A percentile compares a stretch with the other conserved stretches of the same genome.
Conservation (phyloP, 768 basidiomycete species). For the Agaricus bisporus region DNA sequence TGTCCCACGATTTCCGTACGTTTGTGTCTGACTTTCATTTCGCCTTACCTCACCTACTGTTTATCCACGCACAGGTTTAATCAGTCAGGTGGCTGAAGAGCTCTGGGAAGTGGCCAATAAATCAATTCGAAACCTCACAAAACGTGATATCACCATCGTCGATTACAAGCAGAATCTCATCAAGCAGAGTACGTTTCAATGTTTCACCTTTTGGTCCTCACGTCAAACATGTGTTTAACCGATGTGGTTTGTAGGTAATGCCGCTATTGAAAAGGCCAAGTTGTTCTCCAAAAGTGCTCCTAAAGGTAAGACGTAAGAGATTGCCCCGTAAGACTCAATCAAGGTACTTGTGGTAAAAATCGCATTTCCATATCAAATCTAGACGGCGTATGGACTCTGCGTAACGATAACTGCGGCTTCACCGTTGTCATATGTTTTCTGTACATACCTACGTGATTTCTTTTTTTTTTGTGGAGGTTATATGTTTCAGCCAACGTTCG, state of each 20-base stretch:
- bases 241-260: conserved; percentile 47
- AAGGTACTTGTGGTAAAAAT: too few species aligned
- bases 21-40: conserved; percentile 14
- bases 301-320: conserved; percentile 59
- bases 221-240: background rate
- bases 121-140: conserved; percentile 89
- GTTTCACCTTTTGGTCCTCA: conserved; percentile 7
- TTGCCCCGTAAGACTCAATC: too few species aligned
- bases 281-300: conserved; percentile 80
- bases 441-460: too few species aligned
- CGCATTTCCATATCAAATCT: too few species aligned
- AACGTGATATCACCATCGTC: conserved; percentile 83
- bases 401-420: too few species aligned
- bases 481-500: too few species aligned
- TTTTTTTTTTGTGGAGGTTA: too few species aligned
- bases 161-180: conserved; percentile 90
- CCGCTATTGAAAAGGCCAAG: conserved; percentile 89
- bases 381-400: too few species aligned
- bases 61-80: conserved; percentile 3
- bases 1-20: conserved; percentile 98
- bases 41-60: background rate
- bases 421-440: too few species aligned
- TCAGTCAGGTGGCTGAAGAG: conserved; percentile 89
- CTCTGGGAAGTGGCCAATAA: conserved; percentile 98
- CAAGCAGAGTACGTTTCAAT: conserved; percentile 57